Base-by-base conservation (phyloP, 1,139 yeast genomes). In the Candida sojae region DNA sequence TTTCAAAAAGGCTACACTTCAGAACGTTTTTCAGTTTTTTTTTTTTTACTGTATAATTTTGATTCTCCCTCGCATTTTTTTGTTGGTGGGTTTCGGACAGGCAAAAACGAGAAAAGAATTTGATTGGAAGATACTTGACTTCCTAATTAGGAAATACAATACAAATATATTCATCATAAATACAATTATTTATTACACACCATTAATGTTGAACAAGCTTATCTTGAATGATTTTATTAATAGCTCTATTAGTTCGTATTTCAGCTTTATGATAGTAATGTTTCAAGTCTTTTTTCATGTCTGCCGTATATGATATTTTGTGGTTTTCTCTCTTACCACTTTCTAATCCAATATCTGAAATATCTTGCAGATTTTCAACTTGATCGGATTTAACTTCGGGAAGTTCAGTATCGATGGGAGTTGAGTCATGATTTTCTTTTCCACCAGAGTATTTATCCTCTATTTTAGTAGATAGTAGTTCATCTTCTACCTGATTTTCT, bases 101-200 rank as follows among this genome's bases (percentile, higher is more conserved):
- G 26, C 40, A 6, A 39, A n/a, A 32, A 31, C 42, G 47, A 41
- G 43, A 38, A 44, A 39, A 34, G 37, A 42, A 46, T 69, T 57
- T 70, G 70, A 71, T 73, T 73, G 78, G 79, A 61, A 58, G 63
- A 55, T 46, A 28, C 56, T 62, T 34, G 75, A 68, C 63, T 71
- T 50, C 75, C 73, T 42, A 40, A 55, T 66, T 52, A 26, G 73
- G 75, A 49, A 66, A 57, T 46, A 51, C 44, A 29, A 28, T 29
- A 21, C 30, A 42, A 17, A 17, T 17, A 17, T 17, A 17, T 17
- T 17, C 21, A 17, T 17, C 21, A 17, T 17, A 17, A 17, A 17
- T 17, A 17, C 3, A 17, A 3, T 17, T 17, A 17, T 17, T 17
- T 17, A 17, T 17, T 17, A 17, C 21, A 17, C 21, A 17, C 25